Evolutionary conservation across 2,329 filamentous ascomycete genomes (phyloP).

Genomic region (Leptographium radiaticola): DNA sequence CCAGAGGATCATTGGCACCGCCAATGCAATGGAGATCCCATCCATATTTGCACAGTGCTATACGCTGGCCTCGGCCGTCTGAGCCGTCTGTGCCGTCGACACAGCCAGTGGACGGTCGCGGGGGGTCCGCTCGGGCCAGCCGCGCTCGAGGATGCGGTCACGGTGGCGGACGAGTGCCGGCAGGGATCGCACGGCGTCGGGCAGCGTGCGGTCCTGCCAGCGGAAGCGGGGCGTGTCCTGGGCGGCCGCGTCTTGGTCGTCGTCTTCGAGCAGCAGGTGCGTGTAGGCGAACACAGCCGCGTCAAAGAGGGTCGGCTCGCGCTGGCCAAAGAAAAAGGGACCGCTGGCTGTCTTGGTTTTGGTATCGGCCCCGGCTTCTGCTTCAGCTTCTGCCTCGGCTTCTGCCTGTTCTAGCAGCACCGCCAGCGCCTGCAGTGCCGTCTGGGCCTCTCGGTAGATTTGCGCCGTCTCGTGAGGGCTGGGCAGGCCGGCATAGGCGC

Average conservation of each 20-base stretch:
- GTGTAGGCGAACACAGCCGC: slow-evolving; percentile 85
- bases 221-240: no score
- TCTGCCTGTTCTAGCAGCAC: slow-evolving; percentile 19
- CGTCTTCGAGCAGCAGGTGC: slow-evolving; percentile 56
- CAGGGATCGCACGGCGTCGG: slow-evolving; percentile 39
- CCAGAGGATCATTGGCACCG: no score
- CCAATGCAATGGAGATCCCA: no score
- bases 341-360: slow-evolving; percentile 16
- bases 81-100: no score
- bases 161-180: slow-evolving; percentile 54
- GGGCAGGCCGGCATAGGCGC: slow-evolving; percentile 19
- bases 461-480: slow-evolving; percentile 18
- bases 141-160: slow-evolving; percentile 23
- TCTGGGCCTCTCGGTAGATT: slow-evolving; percentile 29
- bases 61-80: no score
- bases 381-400: neutral
- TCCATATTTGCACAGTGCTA: no score
- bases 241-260: neutral
- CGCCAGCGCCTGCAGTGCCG: slow-evolving; percentile 34
- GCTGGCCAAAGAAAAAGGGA: slow-evolving; percentile 41
- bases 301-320: slow-evolving; percentile 65
- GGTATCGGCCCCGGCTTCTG: slow-evolving; percentile 14
- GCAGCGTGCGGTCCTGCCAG: slow-evolving; percentile 53
- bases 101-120: no score
- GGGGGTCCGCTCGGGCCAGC: slow-evolving; percentile 12